phyloP scores from a whole-genome alignment of 192 early-diverging fungal species.

The Spizellomyces punctatus region DNA sequence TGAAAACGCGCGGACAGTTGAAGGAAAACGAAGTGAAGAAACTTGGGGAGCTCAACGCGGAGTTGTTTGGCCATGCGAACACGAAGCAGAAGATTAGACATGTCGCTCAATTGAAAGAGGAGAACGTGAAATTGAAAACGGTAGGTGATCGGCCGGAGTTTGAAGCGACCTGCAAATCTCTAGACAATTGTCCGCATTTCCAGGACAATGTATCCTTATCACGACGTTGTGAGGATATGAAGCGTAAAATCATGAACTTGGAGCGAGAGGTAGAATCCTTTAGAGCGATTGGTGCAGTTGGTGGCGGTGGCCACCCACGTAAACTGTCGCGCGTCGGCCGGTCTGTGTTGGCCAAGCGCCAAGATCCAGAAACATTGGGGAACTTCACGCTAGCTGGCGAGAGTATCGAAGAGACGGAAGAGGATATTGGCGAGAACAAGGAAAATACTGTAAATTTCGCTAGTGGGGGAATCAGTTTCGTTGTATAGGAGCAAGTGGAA shows the following conservation, averaged over 20 bases:
- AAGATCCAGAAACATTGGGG: neutral
- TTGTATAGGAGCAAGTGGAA: conserved; percentile 3
- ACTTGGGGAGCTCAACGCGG: conserved; percentile 43
- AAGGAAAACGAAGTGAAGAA: conserved; percentile 41
- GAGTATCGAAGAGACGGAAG: neutral
- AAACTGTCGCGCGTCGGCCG: conserved; percentile 14
- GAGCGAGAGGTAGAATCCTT: conserved; percentile 18
- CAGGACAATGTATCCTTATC: conserved; percentile 15
- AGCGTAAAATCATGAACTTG: conserved; percentile 24
- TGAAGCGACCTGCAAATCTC: neutral
- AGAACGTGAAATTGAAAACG: conserved; percentile 46
- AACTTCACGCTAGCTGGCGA: neutral
- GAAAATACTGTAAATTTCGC: neutral
- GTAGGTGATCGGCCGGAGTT: conserved; percentile 18
- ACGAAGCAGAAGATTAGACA: conserved; percentile 52
- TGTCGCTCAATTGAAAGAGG: conserved; percentile 45
- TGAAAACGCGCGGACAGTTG: conserved; percentile 21
- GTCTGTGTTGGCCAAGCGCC: neutral
- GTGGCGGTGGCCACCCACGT: neutral
- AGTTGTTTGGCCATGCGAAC: conserved; percentile 52
- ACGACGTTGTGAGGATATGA: conserved; percentile 15
- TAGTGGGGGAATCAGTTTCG: conserved; percentile 24
- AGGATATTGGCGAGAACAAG: conserved; percentile 13
- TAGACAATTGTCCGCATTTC: neutral
- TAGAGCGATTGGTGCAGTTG: neutral